Evolutionary conservation across 2,329 filamentous ascomycete species (phyloP).

Genomic region (Spiromastix sp.): DNA sequence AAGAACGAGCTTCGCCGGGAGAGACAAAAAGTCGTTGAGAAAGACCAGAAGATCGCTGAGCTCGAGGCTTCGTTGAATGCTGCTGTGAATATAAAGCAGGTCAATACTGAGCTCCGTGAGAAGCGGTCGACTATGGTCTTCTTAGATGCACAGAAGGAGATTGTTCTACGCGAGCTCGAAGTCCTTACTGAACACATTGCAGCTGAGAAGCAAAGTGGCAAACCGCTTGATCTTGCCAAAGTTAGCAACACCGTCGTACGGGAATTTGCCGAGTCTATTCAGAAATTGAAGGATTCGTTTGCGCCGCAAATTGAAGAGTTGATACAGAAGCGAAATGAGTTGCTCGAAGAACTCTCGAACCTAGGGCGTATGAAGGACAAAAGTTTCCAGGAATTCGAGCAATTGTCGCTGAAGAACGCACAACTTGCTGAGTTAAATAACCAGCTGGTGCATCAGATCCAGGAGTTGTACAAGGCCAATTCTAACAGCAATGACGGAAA

Average conservation of each 20-base stretch:
- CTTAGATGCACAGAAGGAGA: constrained; percentile 86
- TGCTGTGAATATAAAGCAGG: constrained; percentile 55
- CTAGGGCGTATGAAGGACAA: constrained; percentile 81
- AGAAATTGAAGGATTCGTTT: constrained; percentile 71
- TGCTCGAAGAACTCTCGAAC: constrained; percentile 75
- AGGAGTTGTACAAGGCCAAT: constrained; percentile 81
- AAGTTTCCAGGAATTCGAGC: constrained; percentile 89
- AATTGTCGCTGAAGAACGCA: constrained; percentile 85
- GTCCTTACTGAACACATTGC: constrained; percentile 82
- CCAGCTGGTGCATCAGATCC: constrained; percentile 85
- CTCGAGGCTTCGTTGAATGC: constrained; percentile 52
- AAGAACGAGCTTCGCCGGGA: constrained; percentile 67
- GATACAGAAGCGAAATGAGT: constrained; percentile 73
- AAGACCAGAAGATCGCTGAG: constrained; percentile 76
- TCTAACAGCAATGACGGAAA: constrained; percentile 34
- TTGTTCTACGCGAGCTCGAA: constrained; percentile 86
- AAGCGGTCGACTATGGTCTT: constrained; percentile 94
- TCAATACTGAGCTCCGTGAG: constrained; percentile 80
- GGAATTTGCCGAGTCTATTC: constrained; percentile 52
- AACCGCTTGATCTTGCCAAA: constrained; percentile 67
- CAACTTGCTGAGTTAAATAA: constrained; percentile 94
- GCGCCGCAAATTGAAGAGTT: constrained; percentile 68
- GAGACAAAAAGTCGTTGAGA: constrained; percentile 75
- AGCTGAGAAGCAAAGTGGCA: constrained; percentile 70
- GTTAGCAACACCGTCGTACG: constrained; percentile 52